phyloP scores from a whole-genome alignment of 1,284 basidiomycete genomes.

The Trametes pubescens region DNA sequence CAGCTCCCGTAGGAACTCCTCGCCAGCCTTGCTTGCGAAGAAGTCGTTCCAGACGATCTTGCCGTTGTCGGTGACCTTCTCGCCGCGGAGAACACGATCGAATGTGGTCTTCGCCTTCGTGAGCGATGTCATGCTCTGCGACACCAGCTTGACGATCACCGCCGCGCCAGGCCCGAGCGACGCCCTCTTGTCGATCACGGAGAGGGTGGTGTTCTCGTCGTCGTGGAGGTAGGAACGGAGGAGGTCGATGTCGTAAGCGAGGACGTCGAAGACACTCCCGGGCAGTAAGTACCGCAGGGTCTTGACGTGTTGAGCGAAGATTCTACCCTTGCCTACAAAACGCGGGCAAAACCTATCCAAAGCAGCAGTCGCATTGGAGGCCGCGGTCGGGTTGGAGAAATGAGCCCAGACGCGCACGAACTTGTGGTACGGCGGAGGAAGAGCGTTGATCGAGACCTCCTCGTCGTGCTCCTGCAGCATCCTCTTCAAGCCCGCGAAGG shows the following conservation, averaged over 20 bases:
- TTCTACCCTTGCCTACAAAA: conserved; percentile 50
- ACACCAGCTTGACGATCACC: conserved; percentile 53
- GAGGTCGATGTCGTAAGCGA: conserved; percentile 35
- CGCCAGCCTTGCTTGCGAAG: conserved; percentile 54
- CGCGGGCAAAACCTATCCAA: conserved; percentile 54
- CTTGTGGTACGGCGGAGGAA: conserved; percentile 61
- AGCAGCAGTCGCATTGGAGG: conserved; percentile 53
- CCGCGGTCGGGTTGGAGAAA: conserved; percentile 57
- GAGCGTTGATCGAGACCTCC: conserved; percentile 50
- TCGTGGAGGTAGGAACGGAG: conserved; percentile 35
- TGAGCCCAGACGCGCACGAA: conserved; percentile 59
- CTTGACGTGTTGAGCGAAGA: conserved; percentile 60
- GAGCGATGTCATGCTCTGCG: conserved; percentile 55
- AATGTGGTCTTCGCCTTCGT: conserved; percentile 63
- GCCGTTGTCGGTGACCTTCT: conserved; percentile 57
- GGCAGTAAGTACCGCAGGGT: conserved; percentile 55
- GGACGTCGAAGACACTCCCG: conserved; percentile 43
- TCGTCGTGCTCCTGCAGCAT: conserved; percentile 51
- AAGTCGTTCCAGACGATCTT: conserved; percentile 69
- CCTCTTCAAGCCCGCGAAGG: conserved; percentile 49
- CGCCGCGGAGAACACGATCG: conserved; percentile 66
- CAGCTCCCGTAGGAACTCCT: conserved; percentile 52
- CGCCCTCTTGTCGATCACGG: conserved; percentile 29
- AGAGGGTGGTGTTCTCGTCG: conserved; percentile 36
- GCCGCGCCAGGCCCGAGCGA: conserved; percentile 18